A percentile compares a stretch with the other conserved stretches of the same genome.
Evolutionary conservation across 2,329 filamentous ascomycete species (phyloP).

Genomic region (Aspergillus flavus): DNA sequence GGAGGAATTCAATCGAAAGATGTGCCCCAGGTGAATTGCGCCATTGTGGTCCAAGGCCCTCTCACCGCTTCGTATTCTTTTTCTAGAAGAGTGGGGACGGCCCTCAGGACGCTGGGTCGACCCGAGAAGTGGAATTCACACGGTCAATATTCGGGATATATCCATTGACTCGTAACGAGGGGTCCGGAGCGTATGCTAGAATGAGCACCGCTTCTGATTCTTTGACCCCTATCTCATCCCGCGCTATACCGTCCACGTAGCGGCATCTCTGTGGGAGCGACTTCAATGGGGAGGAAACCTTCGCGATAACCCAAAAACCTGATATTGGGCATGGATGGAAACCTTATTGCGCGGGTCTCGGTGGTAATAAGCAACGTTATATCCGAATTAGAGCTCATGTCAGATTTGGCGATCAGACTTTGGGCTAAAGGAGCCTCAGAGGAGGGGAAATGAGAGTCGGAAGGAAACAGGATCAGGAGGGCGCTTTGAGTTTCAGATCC

Average conservation of each 20-base stretch:
- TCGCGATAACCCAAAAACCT: neutral
- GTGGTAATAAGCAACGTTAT: neutral
- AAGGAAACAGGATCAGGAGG: neutral
- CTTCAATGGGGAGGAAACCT: neutral
- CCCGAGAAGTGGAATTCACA: neutral
- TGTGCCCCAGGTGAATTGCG: constrained; percentile 1
- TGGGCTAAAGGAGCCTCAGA: constrained; percentile 5
- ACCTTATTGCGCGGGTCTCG: neutral
- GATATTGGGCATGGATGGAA: neutral
- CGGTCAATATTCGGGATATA: neutral
- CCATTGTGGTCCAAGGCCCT: constrained; percentile 1
- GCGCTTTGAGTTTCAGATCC: neutral
- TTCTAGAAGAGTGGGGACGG: neutral
- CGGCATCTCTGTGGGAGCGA: neutral
- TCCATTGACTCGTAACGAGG: neutral
- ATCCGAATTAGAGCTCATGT: constrained; percentile 2
- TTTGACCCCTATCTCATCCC: no score
- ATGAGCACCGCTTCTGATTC: neutral
- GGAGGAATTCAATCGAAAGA: neutral
- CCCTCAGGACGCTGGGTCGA: neutral
- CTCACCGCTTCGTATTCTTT: constrained; percentile 10
- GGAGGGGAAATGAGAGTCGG: neutral
- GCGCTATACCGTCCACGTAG: neutral
- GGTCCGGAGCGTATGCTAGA: neutral
- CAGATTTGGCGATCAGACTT: constrained; percentile 12